Evolutionary conservation across 768 basidiomycete species (phyloP).

Genomic region (Tylopilus plumbeoviolaceoides): DNA sequence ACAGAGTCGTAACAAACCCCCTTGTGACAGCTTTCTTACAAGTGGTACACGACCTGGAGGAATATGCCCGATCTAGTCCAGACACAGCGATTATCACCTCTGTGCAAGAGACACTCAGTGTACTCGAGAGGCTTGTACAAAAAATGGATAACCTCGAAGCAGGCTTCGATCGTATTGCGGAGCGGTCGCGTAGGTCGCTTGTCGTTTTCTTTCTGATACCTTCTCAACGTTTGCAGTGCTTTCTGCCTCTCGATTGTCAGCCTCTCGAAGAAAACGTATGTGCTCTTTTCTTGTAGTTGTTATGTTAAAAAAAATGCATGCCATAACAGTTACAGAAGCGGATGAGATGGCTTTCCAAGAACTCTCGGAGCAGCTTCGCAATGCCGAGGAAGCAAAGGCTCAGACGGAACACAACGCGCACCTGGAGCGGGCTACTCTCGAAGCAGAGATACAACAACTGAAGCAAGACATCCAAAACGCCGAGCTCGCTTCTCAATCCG

Average conservation of each 20-base stretch:
- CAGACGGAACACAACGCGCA: slow-evolving; percentile 56
- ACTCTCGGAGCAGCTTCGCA: slow-evolving; percentile 62
- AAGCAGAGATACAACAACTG: slow-evolving; percentile 55
- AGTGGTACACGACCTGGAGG: slow-evolving; percentile 63
- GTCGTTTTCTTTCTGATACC: background rate
- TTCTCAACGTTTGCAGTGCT: slow-evolving; percentile 47
- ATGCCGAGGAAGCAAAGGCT: slow-evolving; percentile 50
- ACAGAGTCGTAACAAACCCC: slow-evolving; percentile 5
- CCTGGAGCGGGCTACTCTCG: slow-evolving; percentile 52
- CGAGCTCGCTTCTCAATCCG: slow-evolving; percentile 36
- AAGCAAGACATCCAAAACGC: slow-evolving; percentile 40
- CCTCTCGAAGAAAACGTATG: slow-evolving; percentile 71
- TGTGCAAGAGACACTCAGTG: slow-evolving; percentile 54
- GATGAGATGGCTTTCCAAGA: slow-evolving; percentile 74
- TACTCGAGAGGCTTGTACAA: slow-evolving; percentile 63
- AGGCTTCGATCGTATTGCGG: slow-evolving; percentile 83
- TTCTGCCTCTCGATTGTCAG: slow-evolving; percentile 66
- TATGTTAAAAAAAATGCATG: background rate
- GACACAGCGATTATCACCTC: slow-evolving; percentile 49
- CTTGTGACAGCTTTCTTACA: slow-evolving; percentile 49
- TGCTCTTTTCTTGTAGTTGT: slow-evolving; percentile 13
- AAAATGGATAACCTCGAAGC: slow-evolving; percentile 79
- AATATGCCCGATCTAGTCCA: slow-evolving; percentile 43
- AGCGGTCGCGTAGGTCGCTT: slow-evolving; percentile 63
- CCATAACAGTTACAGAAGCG: slow-evolving; percentile 57